These are phyloP conservation scores for Trametes polyzona DNA, from an alignment of 1,284 basidiomycete species.

Conservation along the genomic window DNA sequence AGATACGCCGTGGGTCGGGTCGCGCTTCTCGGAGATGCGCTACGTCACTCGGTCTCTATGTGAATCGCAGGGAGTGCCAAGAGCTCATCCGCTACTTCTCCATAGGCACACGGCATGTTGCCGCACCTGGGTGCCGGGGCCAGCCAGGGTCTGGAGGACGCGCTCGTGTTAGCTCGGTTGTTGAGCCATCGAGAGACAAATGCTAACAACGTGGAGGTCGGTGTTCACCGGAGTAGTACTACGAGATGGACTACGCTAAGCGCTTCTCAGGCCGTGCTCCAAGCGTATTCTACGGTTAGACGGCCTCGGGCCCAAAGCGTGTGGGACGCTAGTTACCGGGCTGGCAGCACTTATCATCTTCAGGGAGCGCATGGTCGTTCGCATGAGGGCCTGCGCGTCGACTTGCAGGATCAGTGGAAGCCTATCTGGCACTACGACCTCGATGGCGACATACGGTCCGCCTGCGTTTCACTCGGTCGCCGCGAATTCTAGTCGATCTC, in stretches of 20 bases:
- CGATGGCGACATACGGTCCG: slow-evolving; percentile 38
- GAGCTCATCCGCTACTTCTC: background rate
- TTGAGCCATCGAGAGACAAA: slow-evolving; percentile 51
- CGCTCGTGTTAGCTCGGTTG: slow-evolving; percentile 51
- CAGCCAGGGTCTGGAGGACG: slow-evolving; percentile 67
- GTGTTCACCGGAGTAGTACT: slow-evolving; percentile 14
- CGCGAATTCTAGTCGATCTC: slow-evolving; percentile 24
- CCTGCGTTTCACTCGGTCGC: slow-evolving; percentile 33
- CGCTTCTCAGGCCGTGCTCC: slow-evolving; percentile 42
- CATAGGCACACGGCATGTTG: slow-evolving; percentile 61
- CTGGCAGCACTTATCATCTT: slow-evolving; percentile 40
- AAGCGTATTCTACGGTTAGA: slow-evolving; percentile 48
- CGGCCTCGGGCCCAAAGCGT: slow-evolving; percentile 52
- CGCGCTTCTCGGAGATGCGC: slow-evolving; percentile 42
- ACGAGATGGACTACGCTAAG: background rate
- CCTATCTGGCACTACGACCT: slow-evolving; percentile 54
- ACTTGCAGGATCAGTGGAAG: slow-evolving; percentile 46
- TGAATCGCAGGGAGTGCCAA: background rate
- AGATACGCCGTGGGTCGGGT: slow-evolving; percentile 51
- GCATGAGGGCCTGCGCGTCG: slow-evolving; percentile 27
- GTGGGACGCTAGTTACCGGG: slow-evolving; percentile 40
- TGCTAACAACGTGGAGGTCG: slow-evolving; percentile 50
- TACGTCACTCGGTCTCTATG: background rate
- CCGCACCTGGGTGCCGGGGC: slow-evolving; percentile 68
- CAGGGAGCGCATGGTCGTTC: slow-evolving; percentile 27